A percentile compares a stretch with the other conserved stretches of the same genome.
Conservation (phyloP, 805 yeast genomes). For the Lachancea quebecensis region DNA sequence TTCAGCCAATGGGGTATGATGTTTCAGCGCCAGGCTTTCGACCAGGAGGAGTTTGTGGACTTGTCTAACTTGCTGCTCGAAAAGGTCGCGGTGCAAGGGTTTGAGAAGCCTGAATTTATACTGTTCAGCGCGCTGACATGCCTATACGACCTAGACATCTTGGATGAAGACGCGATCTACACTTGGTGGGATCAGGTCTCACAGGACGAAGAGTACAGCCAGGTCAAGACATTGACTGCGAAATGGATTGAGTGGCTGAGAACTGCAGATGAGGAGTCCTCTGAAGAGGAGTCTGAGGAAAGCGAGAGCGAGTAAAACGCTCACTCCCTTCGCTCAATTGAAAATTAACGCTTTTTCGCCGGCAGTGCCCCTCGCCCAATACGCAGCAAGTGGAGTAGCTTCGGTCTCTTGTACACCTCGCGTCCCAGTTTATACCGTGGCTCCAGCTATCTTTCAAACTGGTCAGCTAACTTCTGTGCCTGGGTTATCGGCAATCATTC, state of each 20-base stretch:
- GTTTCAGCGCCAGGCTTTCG: slow-evolving; percentile 80
- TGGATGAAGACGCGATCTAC: slow-evolving; percentile 74
- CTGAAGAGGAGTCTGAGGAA: slow-evolving; percentile 43
- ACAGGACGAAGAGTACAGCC: slow-evolving; percentile 37
- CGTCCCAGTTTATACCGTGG: too few species aligned
- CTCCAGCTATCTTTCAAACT: too few species aligned
- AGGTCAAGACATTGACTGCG: slow-evolving; percentile 49
- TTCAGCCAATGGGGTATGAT: slow-evolving; percentile 77
- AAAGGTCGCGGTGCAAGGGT: slow-evolving; percentile 17
- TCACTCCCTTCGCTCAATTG: too few species aligned
- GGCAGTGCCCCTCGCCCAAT: too few species aligned
- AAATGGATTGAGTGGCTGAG: slow-evolving; percentile 84
- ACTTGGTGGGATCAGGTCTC: slow-evolving; percentile 66
- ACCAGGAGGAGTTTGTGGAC: slow-evolving; percentile 69
- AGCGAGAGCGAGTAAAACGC: slow-evolving; percentile 4
- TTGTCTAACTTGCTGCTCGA: slow-evolving; percentile 44
- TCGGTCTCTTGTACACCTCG: too few species aligned
- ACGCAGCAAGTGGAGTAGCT: too few species aligned
- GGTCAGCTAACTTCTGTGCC: too few species aligned
- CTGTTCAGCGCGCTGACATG: slow-evolving; percentile 41
- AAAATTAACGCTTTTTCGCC: too few species aligned
- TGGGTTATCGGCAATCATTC: background rate
- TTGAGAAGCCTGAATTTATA: slow-evolving; percentile 32
- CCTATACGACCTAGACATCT: slow-evolving; percentile 73
- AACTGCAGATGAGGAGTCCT: slow-evolving; percentile 65